Evolutionary conservation across 31 red algal species (phyloP), one percentile per base, ranked within the genome.

Genomic region (Endocladia muricata): DNA sequence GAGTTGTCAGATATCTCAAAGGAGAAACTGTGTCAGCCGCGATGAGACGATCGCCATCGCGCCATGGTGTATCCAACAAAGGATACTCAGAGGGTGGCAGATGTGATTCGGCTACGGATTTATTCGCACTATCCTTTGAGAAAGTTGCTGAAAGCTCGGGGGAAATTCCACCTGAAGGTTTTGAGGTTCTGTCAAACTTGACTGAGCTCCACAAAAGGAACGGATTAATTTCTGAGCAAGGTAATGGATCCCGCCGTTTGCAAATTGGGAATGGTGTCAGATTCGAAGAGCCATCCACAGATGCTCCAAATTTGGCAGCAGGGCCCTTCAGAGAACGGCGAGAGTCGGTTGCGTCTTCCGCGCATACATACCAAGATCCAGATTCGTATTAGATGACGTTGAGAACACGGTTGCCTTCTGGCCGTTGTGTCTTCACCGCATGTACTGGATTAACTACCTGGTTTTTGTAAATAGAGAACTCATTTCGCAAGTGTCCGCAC

Each of bases 371-470:
- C 47, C 77, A 65, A 30, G 77, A 81, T 51, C 77, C 77, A 9
- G 77, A 81, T 35, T 63, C 77, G 26, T 81, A 81, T 39, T 81
- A 70, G n/a, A 32, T n/a, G n/a, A n/a, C n/a, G n/a, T n/a, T n/a
- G n/a, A n/a, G n/a, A n/a, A n/a, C n/a, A n/a, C n/a, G n/a, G n/a
- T n/a, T n/a, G n/a, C n/a, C n/a, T n/a, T n/a, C n/a, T n/a, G n/a
- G n/a, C n/a, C n/a, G n/a, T n/a, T n/a, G n/a, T n/a, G n/a, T n/a
- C n/a, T n/a, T n/a, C n/a, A n/a, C n/a, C n/a, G n/a, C n/a, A n/a
- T n/a, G n/a, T n/a, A n/a, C n/a, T n/a, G n/a, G n/a, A n/a, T n/a
- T n/a, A n/a, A n/a, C n/a, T n/a, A n/a, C n/a, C n/a, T n/a, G n/a
- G n/a, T n/a, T n/a, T n/a, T n/a, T n/a, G n/a, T n/a, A n/a, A n/a